Conservation (phyloP, 257 asterid genomes). For the Avicennia marina region DNA sequence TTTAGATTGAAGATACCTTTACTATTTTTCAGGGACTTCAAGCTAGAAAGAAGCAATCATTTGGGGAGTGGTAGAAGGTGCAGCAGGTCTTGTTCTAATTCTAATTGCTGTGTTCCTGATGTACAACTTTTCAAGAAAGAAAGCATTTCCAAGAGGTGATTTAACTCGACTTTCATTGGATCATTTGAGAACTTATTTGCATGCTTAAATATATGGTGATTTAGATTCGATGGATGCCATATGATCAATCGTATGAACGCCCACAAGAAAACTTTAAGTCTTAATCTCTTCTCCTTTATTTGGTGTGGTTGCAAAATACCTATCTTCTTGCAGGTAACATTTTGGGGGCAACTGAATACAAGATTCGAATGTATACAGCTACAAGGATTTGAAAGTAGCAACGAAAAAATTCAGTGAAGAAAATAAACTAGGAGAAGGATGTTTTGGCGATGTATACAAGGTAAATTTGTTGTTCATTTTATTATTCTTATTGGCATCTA, state of each 20-base stretch:
- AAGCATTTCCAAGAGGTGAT: slow-evolving; percentile 39
- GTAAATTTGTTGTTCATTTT: slow-evolving; percentile 20
- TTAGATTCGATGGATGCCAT: no score
- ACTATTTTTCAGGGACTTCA: slow-evolving; percentile 54
- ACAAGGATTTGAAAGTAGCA: slow-evolving; percentile 60
- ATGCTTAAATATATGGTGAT: no score
- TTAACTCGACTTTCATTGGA: not conserved
- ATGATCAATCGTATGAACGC: no score
- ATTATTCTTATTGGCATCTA: no score
- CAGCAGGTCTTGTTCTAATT: slow-evolving; percentile 45
- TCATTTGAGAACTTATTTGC: no score
- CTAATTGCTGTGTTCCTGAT: slow-evolving; percentile 38
- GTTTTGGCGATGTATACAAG: slow-evolving; percentile 79
- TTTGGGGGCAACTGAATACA: slow-evolving; percentile 71
- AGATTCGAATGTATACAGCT: slow-evolving; percentile 60
- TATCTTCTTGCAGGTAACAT: slow-evolving; percentile 35
- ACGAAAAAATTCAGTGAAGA: slow-evolving; percentile 62
- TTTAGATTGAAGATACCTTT: no score
- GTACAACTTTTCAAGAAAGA: slow-evolving; percentile 43
- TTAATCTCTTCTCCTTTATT: no score
- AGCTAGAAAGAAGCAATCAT: slow-evolving; percentile 51
- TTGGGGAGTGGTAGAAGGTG: slow-evolving; percentile 78
- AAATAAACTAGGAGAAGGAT: slow-evolving; percentile 77
- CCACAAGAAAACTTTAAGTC: no score
- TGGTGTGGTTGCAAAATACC: no score